Percentiles rank a stretch among this genome's conserved stretches.
phyloP scores from a whole-genome alignment of 2,329 filamentous ascomycete species.

The Ophiostoma quercus region DNA sequence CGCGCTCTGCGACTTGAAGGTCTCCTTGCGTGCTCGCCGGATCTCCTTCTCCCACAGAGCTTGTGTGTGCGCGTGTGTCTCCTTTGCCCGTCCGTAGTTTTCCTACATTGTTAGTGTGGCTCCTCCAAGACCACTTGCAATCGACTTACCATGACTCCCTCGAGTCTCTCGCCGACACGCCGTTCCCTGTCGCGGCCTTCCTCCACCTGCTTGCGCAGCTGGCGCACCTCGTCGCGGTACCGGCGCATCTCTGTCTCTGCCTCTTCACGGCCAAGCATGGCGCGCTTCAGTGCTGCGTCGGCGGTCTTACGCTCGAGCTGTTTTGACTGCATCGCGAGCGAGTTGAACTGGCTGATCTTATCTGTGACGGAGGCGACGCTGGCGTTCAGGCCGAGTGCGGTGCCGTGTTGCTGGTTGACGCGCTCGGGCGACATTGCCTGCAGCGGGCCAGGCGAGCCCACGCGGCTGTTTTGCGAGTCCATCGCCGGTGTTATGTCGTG shows the following conservation, averaged over 20 bases:
- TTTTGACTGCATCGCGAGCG: conserved; percentile 55
- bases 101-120: conserved; percentile 45
- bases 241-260: conserved; percentile 63
- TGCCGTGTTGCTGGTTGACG: conserved; percentile 46
- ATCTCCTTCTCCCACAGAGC: conserved; percentile 70
- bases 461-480: conserved; percentile 36
- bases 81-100: conserved; percentile 64
- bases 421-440: conserved; percentile 60
- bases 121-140: not conserved
- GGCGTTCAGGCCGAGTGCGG: not conserved
- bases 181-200: conserved; percentile 62
- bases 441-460: conserved; percentile 52
- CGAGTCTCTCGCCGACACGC: conserved; percentile 60
- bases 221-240: conserved; percentile 55
- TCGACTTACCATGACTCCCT: conserved; percentile 58
- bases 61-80: conserved; percentile 61
- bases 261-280: conserved; percentile 64
- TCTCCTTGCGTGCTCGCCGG: conserved; percentile 62
- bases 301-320: conserved; percentile 59
- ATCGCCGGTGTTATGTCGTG: not conserved
- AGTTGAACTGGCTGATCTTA: conserved; percentile 69
- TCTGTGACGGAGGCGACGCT: conserved; percentile 50
- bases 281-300: conserved; percentile 60
- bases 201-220: conserved; percentile 54
- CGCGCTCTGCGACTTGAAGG: conserved; percentile 66